Conservation (phyloP, 257 asterid species). For the Penstemon davidsonii region DNA sequence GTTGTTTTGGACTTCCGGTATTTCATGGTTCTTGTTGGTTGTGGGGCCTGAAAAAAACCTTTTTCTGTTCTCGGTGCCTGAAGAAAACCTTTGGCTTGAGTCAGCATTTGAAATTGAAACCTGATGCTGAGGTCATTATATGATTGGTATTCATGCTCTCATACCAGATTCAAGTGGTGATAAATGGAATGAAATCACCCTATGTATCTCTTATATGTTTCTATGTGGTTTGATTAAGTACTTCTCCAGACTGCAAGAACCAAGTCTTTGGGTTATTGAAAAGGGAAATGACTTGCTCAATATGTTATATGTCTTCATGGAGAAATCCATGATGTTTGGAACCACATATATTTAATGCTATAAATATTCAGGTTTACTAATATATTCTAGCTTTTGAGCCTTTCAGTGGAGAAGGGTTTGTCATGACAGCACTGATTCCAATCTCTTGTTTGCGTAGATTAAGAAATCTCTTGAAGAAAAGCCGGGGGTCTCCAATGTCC, state of each 20-base stretch:
- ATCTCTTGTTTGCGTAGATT: constrained; percentile 37
- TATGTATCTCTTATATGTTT: neutral
- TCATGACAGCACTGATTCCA: constrained; percentile 17
- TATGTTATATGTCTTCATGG: constrained; percentile 1
- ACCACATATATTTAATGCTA: neutral
- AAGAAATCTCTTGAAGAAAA: constrained; percentile 41
- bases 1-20: neutral
- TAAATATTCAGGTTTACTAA: neutral
- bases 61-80: neutral
- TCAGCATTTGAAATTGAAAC: neutral
- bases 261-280: neutral
- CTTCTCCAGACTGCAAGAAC: neutral
- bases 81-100: too few relatives aligned
- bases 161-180: neutral
- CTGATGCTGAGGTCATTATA: neutral
- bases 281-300: neutral
- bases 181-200: neutral
- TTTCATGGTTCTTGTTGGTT: neutral
- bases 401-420: neutral
- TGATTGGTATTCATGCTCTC: constrained; percentile 4
- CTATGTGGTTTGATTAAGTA: neutral
- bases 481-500: constrained; percentile 27
- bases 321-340: constrained; percentile 19
- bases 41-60: neutral
- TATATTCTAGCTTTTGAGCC: neutral